Conservation (phyloP, 2,329 filamentous ascomycete genomes). For the Beauveria medogensis region DNA sequence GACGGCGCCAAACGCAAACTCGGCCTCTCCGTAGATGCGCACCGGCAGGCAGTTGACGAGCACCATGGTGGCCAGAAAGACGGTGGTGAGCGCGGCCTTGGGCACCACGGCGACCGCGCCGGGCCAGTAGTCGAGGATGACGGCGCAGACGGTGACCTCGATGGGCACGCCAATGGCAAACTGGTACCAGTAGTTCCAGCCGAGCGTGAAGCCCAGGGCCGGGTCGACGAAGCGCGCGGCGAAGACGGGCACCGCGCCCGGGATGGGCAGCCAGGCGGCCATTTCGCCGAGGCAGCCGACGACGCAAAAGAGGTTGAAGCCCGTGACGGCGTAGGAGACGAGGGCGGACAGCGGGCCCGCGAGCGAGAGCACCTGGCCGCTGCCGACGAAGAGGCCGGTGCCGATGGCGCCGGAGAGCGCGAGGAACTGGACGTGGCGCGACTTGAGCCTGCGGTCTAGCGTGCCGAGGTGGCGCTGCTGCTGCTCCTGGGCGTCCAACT, state of each 20-base stretch:
- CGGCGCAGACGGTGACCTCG: constrained; percentile 37
- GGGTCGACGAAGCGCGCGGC: constrained; percentile 40
- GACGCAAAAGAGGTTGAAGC: constrained; percentile 40
- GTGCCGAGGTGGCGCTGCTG: constrained; percentile 23
- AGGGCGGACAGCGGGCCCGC: constrained; percentile 34
- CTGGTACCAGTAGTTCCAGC: constrained; percentile 45
- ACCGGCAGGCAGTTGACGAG: constrained; percentile 31
- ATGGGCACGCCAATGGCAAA: constrained; percentile 41
- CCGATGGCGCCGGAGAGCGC: constrained; percentile 34
- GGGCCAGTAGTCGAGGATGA: constrained; percentile 39
- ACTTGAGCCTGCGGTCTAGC: constrained; percentile 30
- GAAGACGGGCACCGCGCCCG: constrained; percentile 44
- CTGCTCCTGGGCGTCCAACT: constrained; percentile 1
- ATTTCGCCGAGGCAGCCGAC: constrained; percentile 47
- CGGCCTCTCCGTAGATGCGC: constrained; percentile 44
- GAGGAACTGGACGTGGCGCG: constrained; percentile 34
- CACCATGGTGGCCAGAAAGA: constrained; percentile 31
- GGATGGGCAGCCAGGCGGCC: constrained; percentile 52
- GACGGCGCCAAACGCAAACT: constrained; percentile 40
- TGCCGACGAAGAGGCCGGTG: constrained; percentile 37
- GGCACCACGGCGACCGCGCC: constrained; percentile 18
- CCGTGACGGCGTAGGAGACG: constrained; percentile 34
- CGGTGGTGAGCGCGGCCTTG: constrained; percentile 25
- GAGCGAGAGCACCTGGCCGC: constrained; percentile 33
- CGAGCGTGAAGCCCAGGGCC: constrained; percentile 39